A percentile compares a stretch with the other conserved stretches of the same genome.
Evolutionary conservation across 768 basidiomycete species (phyloP).

Genomic region (Cyathus striatus): DNA sequence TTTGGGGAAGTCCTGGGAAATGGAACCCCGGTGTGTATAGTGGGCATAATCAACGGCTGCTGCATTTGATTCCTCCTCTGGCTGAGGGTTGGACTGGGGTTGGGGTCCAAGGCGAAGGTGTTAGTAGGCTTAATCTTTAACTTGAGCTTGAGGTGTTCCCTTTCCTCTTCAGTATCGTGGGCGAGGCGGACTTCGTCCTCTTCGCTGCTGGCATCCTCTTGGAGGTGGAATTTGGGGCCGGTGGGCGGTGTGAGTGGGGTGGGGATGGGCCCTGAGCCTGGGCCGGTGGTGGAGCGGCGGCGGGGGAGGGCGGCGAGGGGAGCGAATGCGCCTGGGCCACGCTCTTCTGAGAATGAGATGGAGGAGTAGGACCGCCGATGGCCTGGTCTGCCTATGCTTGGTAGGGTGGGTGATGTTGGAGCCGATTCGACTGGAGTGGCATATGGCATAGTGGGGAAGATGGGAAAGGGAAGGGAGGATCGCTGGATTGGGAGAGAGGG

Average conservation of each 20-base stretch:
- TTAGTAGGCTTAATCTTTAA: slow-evolving; percentile 16
- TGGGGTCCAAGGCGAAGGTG: slow-evolving; percentile 6
- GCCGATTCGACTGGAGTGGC: slow-evolving; percentile 15
- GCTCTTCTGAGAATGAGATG: slow-evolving; percentile 23
- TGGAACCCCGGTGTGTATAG: not conserved
- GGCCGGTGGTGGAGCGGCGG: slow-evolving; percentile 4
- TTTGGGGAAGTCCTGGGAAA: slow-evolving; percentile 7
- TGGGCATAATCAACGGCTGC: slow-evolving; percentile 12
- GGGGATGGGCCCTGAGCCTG: slow-evolving; percentile 14
- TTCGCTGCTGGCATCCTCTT: slow-evolving; percentile 14
- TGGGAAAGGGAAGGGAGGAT: no score
- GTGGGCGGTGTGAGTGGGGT: slow-evolving; percentile 6
- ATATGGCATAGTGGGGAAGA: no score
- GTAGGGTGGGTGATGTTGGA: slow-evolving; percentile 9
- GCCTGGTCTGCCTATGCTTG: slow-evolving; percentile 23
- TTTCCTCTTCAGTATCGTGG: no score
- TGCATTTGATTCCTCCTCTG: slow-evolving; percentile 19
- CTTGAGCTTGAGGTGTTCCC: slow-evolving; percentile 2
- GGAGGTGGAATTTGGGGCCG: slow-evolving; percentile 8
- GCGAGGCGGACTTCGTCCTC: no score
- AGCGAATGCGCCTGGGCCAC: slow-evolving; percentile 43
- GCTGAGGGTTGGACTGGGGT: slow-evolving; percentile 10
- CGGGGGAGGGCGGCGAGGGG: slow-evolving; percentile 42
- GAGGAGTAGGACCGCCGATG: slow-evolving; percentile 31
- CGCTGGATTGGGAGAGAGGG: no score